Percentiles rank a stretch among this genome's conserved stretches.
These are phyloP conservation scores for Nadsonia fulvescens DNA, from an alignment of 805 yeast species.

Conservation along the genomic window DNA sequence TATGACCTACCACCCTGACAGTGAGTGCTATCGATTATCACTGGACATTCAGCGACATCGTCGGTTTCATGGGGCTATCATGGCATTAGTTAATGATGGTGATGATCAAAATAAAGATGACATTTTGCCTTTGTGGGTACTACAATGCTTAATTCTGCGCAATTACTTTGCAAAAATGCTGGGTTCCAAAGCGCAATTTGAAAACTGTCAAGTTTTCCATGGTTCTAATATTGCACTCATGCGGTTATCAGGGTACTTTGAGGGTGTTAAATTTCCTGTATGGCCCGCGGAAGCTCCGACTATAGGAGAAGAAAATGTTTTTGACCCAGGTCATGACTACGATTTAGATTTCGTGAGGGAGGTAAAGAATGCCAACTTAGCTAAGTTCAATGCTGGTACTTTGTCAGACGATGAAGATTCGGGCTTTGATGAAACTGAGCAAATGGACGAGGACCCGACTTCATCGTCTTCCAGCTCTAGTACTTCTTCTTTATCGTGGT, in stretches of 20 bases:
- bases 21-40: slow-evolving; percentile 13
- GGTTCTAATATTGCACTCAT: slow-evolving; percentile 15
- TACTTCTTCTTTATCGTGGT: too few species aligned
- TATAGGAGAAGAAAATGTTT: too few species aligned
- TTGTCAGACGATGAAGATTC: too few species aligned
- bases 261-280: slow-evolving; percentile 11
- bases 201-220: slow-evolving; percentile 18
- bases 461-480: too few species aligned
- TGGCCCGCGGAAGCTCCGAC: too few species aligned
- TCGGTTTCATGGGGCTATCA: slow-evolving; percentile 2
- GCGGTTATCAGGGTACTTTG: slow-evolving; percentile 16
- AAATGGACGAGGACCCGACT: too few species aligned
- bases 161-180: slow-evolving; percentile 15
- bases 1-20: slow-evolving; percentile 15
- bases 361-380: too few species aligned
- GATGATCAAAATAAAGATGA: slow-evolving; percentile 14
- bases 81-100: slow-evolving; percentile 1
- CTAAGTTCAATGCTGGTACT: too few species aligned
- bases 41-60: slow-evolving; percentile 10
- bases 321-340: too few species aligned
- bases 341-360: too few species aligned
- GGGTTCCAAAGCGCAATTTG: slow-evolving; percentile 16
- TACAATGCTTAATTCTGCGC: slow-evolving; percentile 15
- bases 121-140: slow-evolving; percentile 16
- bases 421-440: too few species aligned